Percentiles rank a stretch among this genome's conserved stretches.
Conservation (phyloP, 805 yeast species). For the Metschnikowia arizonensis region DNA sequence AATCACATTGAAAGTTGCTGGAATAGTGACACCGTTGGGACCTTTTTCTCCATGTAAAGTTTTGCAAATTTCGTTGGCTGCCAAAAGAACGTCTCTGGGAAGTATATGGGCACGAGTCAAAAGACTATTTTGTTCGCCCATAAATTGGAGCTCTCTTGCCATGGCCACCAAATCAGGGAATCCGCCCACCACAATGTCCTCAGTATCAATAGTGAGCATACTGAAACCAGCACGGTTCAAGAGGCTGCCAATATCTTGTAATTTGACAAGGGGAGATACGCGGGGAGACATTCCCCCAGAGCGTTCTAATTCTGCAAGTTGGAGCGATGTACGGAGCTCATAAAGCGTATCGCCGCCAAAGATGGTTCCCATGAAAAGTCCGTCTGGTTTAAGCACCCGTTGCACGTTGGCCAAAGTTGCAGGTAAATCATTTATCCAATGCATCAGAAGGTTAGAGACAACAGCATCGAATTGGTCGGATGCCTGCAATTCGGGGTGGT, state of each 20-base stretch:
- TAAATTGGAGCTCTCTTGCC: conserved; percentile 65
- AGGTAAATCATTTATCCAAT: conserved; percentile 88
- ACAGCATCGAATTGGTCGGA: conserved; percentile 60
- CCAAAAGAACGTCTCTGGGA: conserved; percentile 60
- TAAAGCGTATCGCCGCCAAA: conserved; percentile 84
- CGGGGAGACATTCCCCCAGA: conserved; percentile 77
- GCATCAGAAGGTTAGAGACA: conserved; percentile 66
- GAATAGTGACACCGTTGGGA: conserved; percentile 48
- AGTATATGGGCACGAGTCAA: conserved; percentile 41
- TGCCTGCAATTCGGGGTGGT: conserved; percentile 35
- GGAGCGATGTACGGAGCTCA: conserved; percentile 74
- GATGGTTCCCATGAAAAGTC: conserved; percentile 75
- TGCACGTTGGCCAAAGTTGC: conserved; percentile 53
- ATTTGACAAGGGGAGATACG: conserved; percentile 74
- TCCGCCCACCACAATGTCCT: conserved; percentile 69
- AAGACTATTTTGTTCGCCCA: conserved; percentile 83
- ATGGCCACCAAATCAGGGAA: conserved; percentile 69
- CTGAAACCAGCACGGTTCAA: conserved; percentile 74
- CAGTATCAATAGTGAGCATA: conserved; percentile 78
- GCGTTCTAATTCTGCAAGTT: conserved; percentile 78
- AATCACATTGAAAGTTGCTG: conserved; percentile 74
- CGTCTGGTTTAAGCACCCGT: conserved; percentile 66
- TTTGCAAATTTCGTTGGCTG: conserved; percentile 71
- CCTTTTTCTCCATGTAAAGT: conserved; percentile 66
- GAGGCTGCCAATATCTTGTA: conserved; percentile 69